These are phyloP conservation scores for Aschersonia sp. DNA, from an alignment of 2,329 filamentous ascomycete species.

Conservation along the genomic window DNA sequence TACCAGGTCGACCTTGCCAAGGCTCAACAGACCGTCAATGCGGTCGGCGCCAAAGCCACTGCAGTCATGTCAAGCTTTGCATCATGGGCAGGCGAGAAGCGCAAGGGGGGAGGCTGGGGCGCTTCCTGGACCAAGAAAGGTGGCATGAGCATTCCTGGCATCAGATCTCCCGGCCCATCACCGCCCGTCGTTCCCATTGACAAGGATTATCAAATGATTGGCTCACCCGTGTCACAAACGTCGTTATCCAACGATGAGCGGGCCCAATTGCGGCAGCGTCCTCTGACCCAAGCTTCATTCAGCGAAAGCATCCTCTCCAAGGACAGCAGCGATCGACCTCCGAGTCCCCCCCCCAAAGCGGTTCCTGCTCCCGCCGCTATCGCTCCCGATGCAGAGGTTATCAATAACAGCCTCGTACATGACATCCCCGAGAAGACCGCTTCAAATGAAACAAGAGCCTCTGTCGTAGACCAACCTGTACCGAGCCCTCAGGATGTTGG, in stretches of 20 bases:
- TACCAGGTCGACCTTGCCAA: constrained; percentile 19
- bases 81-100: constrained; percentile 61
- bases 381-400: neutral
- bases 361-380: neutral
- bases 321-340: constrained; percentile 1
- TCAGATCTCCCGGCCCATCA: constrained; percentile 7
- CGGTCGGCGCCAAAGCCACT: constrained; percentile 40
- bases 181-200: constrained; percentile 18
- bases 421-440: too few species aligned
- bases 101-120: constrained; percentile 38
- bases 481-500: constrained; percentile 7
- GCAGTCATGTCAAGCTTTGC: constrained; percentile 58
- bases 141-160: constrained; percentile 3
- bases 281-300: constrained; percentile 17
- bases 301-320: constrained; percentile 6
- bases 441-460: neutral
- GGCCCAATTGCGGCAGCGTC: constrained; percentile 10
- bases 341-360: neutral
- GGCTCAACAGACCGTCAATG: constrained; percentile 29
- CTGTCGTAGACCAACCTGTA: constrained; percentile 4
- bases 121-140: constrained; percentile 23
- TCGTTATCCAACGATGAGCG: constrained; percentile 13
- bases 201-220: constrained; percentile 22
- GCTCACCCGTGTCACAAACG: constrained; percentile 13
- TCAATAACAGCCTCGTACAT: too few species aligned